A percentile compares a stretch with the other conserved stretches of the same genome.
phyloP scores from a whole-genome alignment of 805 yeast genomes.

The Hanseniaspora occidentalis region DNA sequence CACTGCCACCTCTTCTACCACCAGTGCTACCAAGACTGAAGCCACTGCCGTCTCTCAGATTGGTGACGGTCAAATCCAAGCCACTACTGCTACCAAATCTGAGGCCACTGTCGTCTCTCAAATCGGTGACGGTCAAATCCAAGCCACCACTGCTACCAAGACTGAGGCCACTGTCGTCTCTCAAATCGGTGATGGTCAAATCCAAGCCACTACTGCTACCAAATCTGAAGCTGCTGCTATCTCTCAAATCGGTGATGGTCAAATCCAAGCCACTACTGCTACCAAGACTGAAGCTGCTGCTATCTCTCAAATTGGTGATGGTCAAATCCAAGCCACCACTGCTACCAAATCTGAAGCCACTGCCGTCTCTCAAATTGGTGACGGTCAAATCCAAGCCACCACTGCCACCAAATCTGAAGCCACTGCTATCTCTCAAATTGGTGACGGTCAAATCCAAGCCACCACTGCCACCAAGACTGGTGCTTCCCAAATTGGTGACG shows the following conservation, averaged over 20 bases:
- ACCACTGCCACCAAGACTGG: slow-evolving; percentile 17
- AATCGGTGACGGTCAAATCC: slow-evolving; percentile 36
- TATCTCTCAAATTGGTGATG: slow-evolving; percentile 29
- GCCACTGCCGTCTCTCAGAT: slow-evolving; percentile 24
- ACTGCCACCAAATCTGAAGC: slow-evolving; percentile 19
- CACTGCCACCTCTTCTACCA: slow-evolving; percentile 17
- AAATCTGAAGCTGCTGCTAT: slow-evolving; percentile 23
- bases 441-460: slow-evolving; percentile 17
- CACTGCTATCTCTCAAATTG: slow-evolving; percentile 9
- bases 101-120: slow-evolving; percentile 28
- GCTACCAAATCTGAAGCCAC: slow-evolving; percentile 11
- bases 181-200: slow-evolving; percentile 36
- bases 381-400: slow-evolving; percentile 35
- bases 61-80: slow-evolving; percentile 26
- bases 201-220: slow-evolving; percentile 16
- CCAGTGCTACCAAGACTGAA: slow-evolving; percentile 25
- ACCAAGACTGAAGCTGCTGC: slow-evolving; percentile 15
- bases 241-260: slow-evolving; percentile 34
- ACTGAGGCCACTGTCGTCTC: slow-evolving; percentile 24
- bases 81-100: slow-evolving; percentile 25
- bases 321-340: slow-evolving; percentile 19
- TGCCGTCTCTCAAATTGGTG: slow-evolving; percentile 29
- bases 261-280: slow-evolving; percentile 30
- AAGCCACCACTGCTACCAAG: slow-evolving; percentile 25
- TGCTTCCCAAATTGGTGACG: slow-evolving; percentile 9